These are phyloP conservation scores for Trametes elegans DNA, from an alignment of 768 basidiomycete species.

Conservation along the genomic window DNA sequence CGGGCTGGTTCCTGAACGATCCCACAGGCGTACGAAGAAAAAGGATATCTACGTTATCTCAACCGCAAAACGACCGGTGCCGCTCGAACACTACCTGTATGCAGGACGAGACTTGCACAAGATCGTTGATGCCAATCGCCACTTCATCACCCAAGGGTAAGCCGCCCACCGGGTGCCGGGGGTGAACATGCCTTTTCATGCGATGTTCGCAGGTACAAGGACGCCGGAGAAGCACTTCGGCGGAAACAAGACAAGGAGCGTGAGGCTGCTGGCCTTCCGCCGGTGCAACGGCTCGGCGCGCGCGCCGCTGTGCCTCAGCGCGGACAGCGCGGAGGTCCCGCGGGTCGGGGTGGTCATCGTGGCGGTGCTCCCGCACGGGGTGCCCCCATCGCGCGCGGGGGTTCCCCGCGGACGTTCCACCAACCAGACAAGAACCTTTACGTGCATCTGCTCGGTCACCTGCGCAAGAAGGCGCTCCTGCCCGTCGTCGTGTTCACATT, in stretches of 20 bases:
- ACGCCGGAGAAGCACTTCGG: slow-evolving; percentile 82
- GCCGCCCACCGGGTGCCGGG: neutral
- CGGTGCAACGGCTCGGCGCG: slow-evolving; percentile 81
- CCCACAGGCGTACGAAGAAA: slow-evolving; percentile 88
- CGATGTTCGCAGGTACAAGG: slow-evolving; percentile 67
- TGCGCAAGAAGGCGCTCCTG: slow-evolving; percentile 82
- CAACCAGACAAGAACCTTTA: slow-evolving; percentile 89
- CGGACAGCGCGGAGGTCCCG: slow-evolving; percentile 42
- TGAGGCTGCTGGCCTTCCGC: slow-evolving; percentile 89
- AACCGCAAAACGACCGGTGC: slow-evolving; percentile 93
- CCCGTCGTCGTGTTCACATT: slow-evolving; percentile 97
- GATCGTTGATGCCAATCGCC: slow-evolving; percentile 81
- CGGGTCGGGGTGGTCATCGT: slow-evolving; percentile 42
- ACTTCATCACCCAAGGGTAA: slow-evolving; percentile 73
- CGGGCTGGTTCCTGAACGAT: neutral
- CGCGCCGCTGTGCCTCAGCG: slow-evolving; percentile 60
- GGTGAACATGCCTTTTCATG: slow-evolving; percentile 9
- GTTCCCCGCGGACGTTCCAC: slow-evolving; percentile 50
- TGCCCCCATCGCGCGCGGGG: slow-evolving; percentile 34
- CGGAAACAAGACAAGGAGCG: slow-evolving; percentile 98
- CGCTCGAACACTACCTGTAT: slow-evolving; percentile 94
- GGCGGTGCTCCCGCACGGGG: slow-evolving; percentile 43
- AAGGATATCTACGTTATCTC: slow-evolving; percentile 99
- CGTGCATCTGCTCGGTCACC: slow-evolving; percentile 83
- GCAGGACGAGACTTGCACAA: slow-evolving; percentile 92